phyloP scores from a whole-genome alignment of 345 rosid species.

The Raphanus sativus region DNA sequence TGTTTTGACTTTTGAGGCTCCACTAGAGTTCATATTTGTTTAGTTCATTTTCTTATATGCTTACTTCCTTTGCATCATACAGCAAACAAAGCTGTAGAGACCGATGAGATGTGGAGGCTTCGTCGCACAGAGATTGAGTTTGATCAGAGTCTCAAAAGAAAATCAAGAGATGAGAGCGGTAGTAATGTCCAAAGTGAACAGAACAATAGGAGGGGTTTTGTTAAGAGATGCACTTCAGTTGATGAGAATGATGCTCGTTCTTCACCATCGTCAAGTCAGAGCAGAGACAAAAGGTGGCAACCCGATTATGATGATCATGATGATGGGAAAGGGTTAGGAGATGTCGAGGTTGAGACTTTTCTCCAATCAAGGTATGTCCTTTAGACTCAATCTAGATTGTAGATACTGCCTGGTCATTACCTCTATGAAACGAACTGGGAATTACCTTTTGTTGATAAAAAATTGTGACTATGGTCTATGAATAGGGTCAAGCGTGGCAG shows the following conservation, averaged over 20 bases:
- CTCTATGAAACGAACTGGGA: background rate
- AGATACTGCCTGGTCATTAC: background rate
- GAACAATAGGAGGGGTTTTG: slow-evolving; percentile 29
- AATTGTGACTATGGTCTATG: slow-evolving; percentile 18
- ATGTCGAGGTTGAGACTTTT: slow-evolving; percentile 74
- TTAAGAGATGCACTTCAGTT: slow-evolving; percentile 37
- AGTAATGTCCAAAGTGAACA: slow-evolving; percentile 39
- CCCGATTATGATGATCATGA: slow-evolving; percentile 38
- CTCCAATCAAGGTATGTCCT: slow-evolving; percentile 67
- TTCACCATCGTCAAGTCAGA: slow-evolving; percentile 42
- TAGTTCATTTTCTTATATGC: background rate
- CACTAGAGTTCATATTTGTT: background rate
- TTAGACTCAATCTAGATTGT: background rate
- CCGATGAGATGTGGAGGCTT: slow-evolving; percentile 83
- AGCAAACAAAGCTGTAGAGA: slow-evolving; percentile 88
- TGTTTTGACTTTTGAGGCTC: background rate
- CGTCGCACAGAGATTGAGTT: slow-evolving; percentile 72
- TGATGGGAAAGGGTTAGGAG: slow-evolving; percentile 59
- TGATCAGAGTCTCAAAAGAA: slow-evolving; percentile 48
- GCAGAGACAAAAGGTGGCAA: slow-evolving; percentile 38
- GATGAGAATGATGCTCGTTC: slow-evolving; percentile 39
- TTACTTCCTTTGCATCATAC: slow-evolving; percentile 10
- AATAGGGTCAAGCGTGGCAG: slow-evolving; percentile 85
- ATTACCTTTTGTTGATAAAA: background rate
- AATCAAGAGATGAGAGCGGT: slow-evolving; percentile 46